phyloP scores from a whole-genome alignment of 345 rosid genomes.

The Garcia nutans region DNA sequence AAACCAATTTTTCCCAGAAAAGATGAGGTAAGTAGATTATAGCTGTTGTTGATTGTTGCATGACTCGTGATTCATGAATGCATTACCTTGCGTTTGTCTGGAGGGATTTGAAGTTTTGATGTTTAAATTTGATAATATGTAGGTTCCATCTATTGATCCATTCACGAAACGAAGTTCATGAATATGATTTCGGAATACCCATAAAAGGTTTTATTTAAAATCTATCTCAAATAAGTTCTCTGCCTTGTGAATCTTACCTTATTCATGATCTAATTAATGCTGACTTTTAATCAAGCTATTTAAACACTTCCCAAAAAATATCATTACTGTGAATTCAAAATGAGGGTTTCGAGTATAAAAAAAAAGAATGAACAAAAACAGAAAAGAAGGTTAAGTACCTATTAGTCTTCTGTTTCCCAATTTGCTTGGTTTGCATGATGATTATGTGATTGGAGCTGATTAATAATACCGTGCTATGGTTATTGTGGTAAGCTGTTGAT shows the following conservation, averaged over 20 bases:
- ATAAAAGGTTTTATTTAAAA: too few species aligned
- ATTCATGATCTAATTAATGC: not conserved
- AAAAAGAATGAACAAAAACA: not conserved
- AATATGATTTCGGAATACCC: too few species aligned
- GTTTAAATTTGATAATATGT: too few species aligned
- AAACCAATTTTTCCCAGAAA: slow-evolving; percentile 92
- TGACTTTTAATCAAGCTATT: not conserved
- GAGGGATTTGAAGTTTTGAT: not conserved
- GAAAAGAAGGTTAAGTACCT: not conserved
- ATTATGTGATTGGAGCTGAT: not conserved
- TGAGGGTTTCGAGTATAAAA: not conserved
- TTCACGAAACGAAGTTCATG: not conserved
- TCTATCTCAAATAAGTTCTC: not conserved
- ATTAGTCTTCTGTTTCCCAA: not conserved
- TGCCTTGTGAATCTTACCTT: not conserved
- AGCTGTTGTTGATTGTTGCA: not conserved
- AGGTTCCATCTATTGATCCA: too few species aligned
- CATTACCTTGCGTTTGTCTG: not conserved
- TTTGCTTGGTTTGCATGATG: not conserved
- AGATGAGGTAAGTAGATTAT: slow-evolving; percentile 60
- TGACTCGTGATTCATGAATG: not conserved
- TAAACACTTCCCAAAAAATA: not conserved
- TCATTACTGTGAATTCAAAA: too few species aligned
- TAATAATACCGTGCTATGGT: too few species aligned
- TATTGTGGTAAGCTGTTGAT: too few species aligned